These are phyloP conservation scores for Apiotrichum mycotoxinovorans DNA, from an alignment of 1,284 basidiomycete genomes.

Conservation along the genomic window DNA sequence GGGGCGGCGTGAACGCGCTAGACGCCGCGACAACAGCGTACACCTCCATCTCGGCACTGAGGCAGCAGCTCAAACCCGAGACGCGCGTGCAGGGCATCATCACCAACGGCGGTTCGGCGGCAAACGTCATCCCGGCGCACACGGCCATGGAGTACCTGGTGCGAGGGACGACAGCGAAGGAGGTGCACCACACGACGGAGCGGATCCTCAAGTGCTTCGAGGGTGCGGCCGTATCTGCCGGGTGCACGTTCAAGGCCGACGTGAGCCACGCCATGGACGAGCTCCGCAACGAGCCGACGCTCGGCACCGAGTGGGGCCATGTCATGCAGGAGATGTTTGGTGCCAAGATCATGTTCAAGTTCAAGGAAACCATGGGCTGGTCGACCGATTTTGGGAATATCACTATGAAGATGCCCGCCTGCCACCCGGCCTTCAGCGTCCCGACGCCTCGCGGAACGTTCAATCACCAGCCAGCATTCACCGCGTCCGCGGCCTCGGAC, in stretches of 20 bases:
- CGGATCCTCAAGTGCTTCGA: constrained; percentile 63
- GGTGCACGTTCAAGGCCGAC: constrained; percentile 59
- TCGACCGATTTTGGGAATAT: constrained; percentile 15
- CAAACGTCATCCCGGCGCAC: constrained; percentile 66
- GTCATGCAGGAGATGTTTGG: constrained; percentile 10
- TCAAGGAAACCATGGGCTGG: constrained; percentile 7
- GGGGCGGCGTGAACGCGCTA: constrained; percentile 75
- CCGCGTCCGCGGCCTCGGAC: constrained; percentile 10
- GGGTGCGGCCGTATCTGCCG: constrained; percentile 67
- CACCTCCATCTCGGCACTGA: constrained; percentile 64
- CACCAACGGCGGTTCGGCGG: constrained; percentile 58
- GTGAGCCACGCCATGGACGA: constrained; percentile 55
- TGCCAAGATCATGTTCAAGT: constrained; percentile 65
- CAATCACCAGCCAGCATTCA: constrained; percentile 27
- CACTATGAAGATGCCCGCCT: constrained; percentile 59
- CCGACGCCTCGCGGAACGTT: not conserved
- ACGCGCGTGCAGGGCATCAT: constrained; percentile 61
- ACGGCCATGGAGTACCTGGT: constrained; percentile 65
- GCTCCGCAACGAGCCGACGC: constrained; percentile 46
- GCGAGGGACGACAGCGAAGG: constrained; percentile 61
- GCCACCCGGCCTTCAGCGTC: constrained; percentile 23
- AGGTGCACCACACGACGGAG: constrained; percentile 55
- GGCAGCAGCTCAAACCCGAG: constrained; percentile 58
- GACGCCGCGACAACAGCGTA: constrained; percentile 80
- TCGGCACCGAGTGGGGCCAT: constrained; percentile 11